Percentiles rank a stretch among this genome's conserved stretches.
These are phyloP conservation scores for Starmerella geochares DNA, from an alignment of 805 yeast species.

Conservation along the genomic window DNA sequence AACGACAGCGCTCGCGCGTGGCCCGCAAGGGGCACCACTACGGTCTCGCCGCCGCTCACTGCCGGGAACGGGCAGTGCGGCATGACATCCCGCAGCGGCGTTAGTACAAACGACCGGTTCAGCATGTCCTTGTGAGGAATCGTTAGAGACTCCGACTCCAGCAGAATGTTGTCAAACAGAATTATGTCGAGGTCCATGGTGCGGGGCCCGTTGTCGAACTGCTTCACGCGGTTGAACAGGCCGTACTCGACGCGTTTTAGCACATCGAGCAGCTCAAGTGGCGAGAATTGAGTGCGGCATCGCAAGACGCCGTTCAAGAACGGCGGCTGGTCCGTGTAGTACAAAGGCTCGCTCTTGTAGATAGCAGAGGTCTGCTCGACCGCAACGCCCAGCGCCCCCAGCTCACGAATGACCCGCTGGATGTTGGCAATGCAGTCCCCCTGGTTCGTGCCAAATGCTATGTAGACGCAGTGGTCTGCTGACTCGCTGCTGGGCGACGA, in stretches of 20 bases:
- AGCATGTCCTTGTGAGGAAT: conserved; percentile 84
- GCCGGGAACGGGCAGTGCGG: conserved; percentile 32
- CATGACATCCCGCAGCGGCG: conserved; percentile 75
- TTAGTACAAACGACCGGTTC: conserved; percentile 80
- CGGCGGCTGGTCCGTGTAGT: conserved; percentile 63
- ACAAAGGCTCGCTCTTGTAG: conserved; percentile 90
- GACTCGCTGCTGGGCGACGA: background rate
- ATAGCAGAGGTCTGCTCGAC: conserved; percentile 62
- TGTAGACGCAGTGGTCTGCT: conserved; percentile 44
- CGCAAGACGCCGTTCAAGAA: conserved; percentile 78
- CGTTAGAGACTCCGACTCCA: conserved; percentile 49
- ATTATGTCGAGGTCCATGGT: conserved; percentile 81
- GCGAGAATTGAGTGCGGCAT: conserved; percentile 50
- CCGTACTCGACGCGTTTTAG: conserved; percentile 73
- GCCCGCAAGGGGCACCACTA: conserved; percentile 10
- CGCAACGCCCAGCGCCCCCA: conserved; percentile 37
- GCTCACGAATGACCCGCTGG: conserved; percentile 40
- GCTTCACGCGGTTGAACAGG: conserved; percentile 58
- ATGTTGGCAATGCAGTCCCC: conserved; percentile 66
- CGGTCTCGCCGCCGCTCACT: conserved; percentile 6
- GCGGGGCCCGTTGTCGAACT: conserved; percentile 85
- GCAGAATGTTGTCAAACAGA: conserved; percentile 49
- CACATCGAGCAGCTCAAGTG: conserved; percentile 49
- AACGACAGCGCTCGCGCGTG: background rate
- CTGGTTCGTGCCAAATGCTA: conserved; percentile 84